Conservation (phyloP, 768 basidiomycete genomes). For the Tylopilus rubrobrunneus region DNA sequence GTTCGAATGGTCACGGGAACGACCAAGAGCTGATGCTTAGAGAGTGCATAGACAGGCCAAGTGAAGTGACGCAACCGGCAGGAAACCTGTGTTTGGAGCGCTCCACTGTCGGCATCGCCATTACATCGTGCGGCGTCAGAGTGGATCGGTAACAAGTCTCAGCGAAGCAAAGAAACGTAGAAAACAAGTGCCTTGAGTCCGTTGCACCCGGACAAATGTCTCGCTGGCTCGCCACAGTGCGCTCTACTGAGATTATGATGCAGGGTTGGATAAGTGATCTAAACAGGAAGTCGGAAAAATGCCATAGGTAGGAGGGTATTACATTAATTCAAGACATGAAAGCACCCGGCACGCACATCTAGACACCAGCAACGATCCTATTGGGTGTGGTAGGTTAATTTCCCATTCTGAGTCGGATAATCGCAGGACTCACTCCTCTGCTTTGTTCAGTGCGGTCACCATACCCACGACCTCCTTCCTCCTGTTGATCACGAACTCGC, state of each 20-base stretch:
- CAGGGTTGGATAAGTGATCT: constrained; percentile 16
- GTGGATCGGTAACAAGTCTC: not conserved
- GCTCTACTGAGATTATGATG: not conserved
- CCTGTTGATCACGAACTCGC: constrained; percentile 81
- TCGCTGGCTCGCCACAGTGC: not conserved
- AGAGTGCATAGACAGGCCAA: too few species aligned
- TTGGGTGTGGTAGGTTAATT: constrained; percentile 8
- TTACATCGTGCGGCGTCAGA: not conserved
- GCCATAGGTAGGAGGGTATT: constrained; percentile 29
- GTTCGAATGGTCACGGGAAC: too few species aligned
- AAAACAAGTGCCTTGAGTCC: too few species aligned
- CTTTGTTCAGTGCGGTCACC: constrained; percentile 93
- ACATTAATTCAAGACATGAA: constrained; percentile 17
- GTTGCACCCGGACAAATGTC: not conserved
- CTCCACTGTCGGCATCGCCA: too few species aligned
- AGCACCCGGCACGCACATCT: constrained; percentile 14
- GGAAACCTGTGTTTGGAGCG: too few species aligned
- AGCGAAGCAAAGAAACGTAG: not conserved
- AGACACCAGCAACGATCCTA: constrained; percentile 66
- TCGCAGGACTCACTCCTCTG: constrained; percentile 84
- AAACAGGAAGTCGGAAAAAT: constrained; percentile 19
- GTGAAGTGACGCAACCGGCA: too few species aligned
- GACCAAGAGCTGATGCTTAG: too few species aligned
- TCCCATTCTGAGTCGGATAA: not conserved
- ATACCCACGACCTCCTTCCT: constrained; percentile 93